phyloP scores from a whole-genome alignment of 2,329 filamentous ascomycete species.

The Byssoonygena ceratinophila region DNA sequence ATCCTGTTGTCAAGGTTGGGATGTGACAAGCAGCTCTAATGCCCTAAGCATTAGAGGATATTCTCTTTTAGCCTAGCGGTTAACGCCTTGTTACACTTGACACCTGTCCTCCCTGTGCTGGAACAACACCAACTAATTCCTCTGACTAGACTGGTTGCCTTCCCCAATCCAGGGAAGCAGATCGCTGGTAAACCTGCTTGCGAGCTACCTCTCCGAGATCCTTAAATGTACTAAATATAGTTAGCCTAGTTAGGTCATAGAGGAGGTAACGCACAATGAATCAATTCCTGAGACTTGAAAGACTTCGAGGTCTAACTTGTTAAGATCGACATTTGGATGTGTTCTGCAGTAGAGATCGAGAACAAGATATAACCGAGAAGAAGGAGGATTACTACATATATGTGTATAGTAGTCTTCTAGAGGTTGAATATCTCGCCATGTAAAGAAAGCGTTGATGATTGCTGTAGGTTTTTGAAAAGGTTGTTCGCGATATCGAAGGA shows the following conservation, averaged over 20 bases:
- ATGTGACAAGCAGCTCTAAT: no score
- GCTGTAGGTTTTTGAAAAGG: constrained; percentile 14
- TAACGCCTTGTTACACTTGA: no score
- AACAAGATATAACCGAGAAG: constrained; percentile 24
- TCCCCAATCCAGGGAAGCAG: constrained; percentile 21
- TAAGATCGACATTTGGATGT: constrained; percentile 21
- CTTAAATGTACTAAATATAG: constrained; percentile 16
- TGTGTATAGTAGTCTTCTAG: constrained; percentile 21
- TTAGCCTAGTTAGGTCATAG: constrained; percentile 14
- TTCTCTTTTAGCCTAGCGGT: no score
- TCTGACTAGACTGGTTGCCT: constrained; percentile 20
- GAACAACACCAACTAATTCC: constrained; percentile 21
- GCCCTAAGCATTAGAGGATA: no score
- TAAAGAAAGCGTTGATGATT: constrained; percentile 16
- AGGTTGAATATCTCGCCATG: constrained; percentile 15
- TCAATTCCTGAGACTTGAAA: constrained; percentile 22
- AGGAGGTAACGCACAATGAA: constrained; percentile 18
- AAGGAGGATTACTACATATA: constrained; percentile 21
- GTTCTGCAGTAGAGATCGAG: constrained; percentile 24
- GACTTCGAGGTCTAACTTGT: constrained; percentile 21
- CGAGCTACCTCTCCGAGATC: constrained; percentile 16
- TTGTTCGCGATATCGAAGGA: constrained; percentile 15
- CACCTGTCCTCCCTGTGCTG: constrained; percentile 20
- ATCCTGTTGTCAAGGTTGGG: no score
- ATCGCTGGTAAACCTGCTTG: constrained; percentile 18